These are phyloP conservation scores for Pharnaceum exiguum DNA, from an alignment of 148 eudicot species.

Conservation along the genomic window DNA sequence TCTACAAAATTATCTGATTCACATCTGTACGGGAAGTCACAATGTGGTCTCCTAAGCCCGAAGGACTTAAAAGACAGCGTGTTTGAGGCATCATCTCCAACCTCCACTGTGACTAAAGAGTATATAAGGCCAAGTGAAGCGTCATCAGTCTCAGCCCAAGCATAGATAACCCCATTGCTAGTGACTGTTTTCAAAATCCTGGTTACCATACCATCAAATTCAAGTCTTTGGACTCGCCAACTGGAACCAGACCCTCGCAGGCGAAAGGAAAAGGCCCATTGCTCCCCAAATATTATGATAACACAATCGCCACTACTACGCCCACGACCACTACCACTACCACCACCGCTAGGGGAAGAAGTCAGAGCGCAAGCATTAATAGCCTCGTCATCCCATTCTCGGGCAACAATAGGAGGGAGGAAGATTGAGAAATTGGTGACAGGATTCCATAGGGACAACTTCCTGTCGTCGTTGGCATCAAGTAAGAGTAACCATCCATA, in stretches of 20 bases:
- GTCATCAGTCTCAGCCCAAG: background rate
- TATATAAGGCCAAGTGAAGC: no score
- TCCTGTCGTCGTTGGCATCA: no score
- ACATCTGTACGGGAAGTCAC: no score
- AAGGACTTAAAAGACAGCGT: background rate
- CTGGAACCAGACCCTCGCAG: background rate
- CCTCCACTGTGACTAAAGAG: background rate
- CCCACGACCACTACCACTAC: no score
- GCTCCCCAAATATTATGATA: background rate
- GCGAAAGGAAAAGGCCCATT: background rate
- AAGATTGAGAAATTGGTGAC: no score
- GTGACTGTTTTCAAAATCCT: background rate
- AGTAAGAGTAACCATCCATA: no score
- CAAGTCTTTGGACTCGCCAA: background rate
- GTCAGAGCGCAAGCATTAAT: background rate
- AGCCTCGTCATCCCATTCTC: background rate
- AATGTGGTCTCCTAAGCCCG: background rate
- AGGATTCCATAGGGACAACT: no score
- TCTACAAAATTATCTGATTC: background rate
- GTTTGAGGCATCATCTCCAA: background rate
- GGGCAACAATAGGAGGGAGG: background rate
- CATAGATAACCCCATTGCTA: conserved; percentile 2
- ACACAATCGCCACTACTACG: no score
- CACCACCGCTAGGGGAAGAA: background rate
- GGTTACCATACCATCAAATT: background rate